phyloP scores from a whole-genome alignment of 23 red algal genomes.

The Gracilaria caudata region DNA sequence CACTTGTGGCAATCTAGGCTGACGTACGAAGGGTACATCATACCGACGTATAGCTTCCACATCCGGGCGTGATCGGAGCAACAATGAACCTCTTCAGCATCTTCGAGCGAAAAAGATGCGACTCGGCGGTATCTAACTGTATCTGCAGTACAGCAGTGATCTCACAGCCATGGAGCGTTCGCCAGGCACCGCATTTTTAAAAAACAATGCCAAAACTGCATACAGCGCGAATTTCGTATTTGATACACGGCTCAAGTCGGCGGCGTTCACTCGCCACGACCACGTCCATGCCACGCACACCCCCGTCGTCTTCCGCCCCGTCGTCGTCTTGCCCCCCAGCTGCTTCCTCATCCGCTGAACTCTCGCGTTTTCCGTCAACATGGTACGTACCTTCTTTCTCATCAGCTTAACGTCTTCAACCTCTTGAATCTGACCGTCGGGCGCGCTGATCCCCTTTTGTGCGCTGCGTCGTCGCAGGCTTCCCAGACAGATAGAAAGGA shows the following conservation, averaged over 20 bases:
- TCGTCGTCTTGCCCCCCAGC: not conserved
- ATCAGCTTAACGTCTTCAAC: not conserved
- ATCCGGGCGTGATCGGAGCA: not conserved
- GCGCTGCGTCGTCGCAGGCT: not conserved
- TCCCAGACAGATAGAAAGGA: conserved; percentile 68
- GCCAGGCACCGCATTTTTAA: not conserved
- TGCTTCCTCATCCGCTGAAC: not conserved
- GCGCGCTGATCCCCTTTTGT: not conserved
- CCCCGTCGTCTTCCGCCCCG: not conserved
- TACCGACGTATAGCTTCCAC: too few relatives aligned
- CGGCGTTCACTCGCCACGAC: not conserved
- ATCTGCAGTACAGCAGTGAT: too few relatives aligned
- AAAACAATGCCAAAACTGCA: not conserved
- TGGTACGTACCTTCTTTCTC: not conserved
- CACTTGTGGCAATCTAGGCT: too few relatives aligned
- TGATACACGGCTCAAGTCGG: not conserved
- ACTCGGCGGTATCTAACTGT: too few relatives aligned
- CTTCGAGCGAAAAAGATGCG: too few relatives aligned
- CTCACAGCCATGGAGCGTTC: too few relatives aligned
- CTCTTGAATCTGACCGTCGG: not conserved
- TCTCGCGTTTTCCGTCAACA: not conserved
- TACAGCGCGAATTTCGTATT: not conserved
- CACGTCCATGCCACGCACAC: not conserved
- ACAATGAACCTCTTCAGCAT: not conserved
- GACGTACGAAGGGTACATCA: too few relatives aligned